Evolutionary conservation across 2,329 filamentous ascomycete genomes (phyloP), one percentile per base, ranked within the genome.

Genomic region (Phaeoacremonium minimum): DNA sequence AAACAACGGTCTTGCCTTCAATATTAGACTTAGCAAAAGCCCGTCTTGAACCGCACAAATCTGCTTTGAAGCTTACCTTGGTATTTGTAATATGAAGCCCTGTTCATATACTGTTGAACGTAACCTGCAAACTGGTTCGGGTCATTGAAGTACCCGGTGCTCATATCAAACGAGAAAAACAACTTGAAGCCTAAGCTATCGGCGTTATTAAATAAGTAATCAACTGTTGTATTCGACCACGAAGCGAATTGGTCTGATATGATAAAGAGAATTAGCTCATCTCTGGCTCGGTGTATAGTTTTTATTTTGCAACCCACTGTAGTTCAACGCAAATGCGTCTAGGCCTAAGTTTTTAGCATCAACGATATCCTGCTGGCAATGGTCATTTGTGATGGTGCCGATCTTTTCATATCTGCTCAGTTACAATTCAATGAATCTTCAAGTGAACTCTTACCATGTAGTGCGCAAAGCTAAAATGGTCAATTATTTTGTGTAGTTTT

Each of bases 161-260:
- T 48, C 42, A 56, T 51, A 33, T 59, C 56, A 33, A 59, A 58
- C n/a, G 51, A 55, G 44, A 60, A 60, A 47, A 59, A 59, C 20
- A 60, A 50, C 8, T 47, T 45, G 38, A 60, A 59, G 26, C 43
- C 47, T 6, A 47, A 40, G 3, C 46, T 40, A 3, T 51, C 47
- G 15, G 52, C 48, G 17, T 52, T 46, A 8, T 47, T 42, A 45
- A 60, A 60, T 15, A 58, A 43, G 26, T 41, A 39, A 6, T 45
- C 36, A 3, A 57, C 30, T 14, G 30, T 31, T 9, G 30, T 17
- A 15, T 31, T 46, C 4, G 55, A 52, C 17, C 42, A 36, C 6
- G 44, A 47, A 1, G 53, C 49, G 47, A 52, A 60, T 15, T 22
- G 18, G 3, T 36, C 34, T 9, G 20, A 14, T 18, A 34, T 15